phyloP scores from a whole-genome alignment of 441 rosid genomes.

The Erysimum pusillum region DNA sequence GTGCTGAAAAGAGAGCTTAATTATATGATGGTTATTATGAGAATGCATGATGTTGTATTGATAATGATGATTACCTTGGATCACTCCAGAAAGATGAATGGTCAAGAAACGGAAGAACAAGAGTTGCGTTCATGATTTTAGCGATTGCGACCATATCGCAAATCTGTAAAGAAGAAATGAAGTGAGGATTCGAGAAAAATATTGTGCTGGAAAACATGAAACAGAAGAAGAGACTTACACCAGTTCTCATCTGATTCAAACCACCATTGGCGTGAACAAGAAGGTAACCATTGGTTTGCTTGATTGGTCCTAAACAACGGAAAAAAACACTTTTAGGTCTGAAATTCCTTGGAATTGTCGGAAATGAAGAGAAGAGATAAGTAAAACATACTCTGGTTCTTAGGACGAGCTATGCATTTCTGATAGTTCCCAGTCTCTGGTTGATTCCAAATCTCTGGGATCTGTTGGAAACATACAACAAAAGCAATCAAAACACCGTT shows the following conservation, averaged over 20 bases:
- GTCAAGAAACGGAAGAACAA: slow-evolving; percentile 75
- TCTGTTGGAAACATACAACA: slow-evolving; percentile 49
- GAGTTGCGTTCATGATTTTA: slow-evolving; percentile 70
- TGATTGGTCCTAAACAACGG: slow-evolving; percentile 32
- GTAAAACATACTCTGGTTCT: slow-evolving; percentile 60
- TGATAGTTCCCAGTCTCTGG: slow-evolving; percentile 68
- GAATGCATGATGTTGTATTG: neutral
- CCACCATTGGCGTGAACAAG: slow-evolving; percentile 96
- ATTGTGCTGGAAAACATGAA: neutral
- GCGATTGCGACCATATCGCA: slow-evolving; percentile 78
- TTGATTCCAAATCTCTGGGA: slow-evolving; percentile 89
- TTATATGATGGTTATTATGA: neutral
- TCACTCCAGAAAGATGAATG: slow-evolving; percentile 81
- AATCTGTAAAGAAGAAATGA: slow-evolving; percentile 51
- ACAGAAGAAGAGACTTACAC: slow-evolving; percentile 60
- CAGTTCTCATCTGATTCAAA: slow-evolving; percentile 96
- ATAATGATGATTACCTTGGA: slow-evolving; percentile 57
- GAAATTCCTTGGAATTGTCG: neutral
- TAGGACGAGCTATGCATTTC: slow-evolving; percentile 73
- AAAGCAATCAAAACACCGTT: neutral
- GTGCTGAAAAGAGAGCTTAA: slow-evolving; percentile 48
- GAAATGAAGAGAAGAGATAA: neutral
- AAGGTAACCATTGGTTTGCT: slow-evolving; percentile 81
- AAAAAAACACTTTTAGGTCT: neutral
- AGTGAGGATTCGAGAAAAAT: slow-evolving; percentile 12